Conservation (phyloP, 2,329 filamentous ascomycete genomes). For the Arthroderma uncinatum region DNA sequence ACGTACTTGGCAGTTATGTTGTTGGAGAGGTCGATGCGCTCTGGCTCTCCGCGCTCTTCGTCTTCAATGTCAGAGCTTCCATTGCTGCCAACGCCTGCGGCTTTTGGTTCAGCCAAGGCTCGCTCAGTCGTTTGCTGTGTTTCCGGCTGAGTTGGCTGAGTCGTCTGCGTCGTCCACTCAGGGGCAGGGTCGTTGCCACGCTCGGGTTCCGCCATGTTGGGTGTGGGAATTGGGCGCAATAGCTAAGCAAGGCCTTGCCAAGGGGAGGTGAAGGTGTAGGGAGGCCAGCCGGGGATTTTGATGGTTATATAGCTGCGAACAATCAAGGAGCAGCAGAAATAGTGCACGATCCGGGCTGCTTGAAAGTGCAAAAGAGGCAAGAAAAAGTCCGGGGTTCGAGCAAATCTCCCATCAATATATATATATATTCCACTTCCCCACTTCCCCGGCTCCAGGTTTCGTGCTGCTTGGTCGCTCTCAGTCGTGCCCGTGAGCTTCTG, state of each 20-base stretch:
- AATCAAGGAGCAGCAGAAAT: not conserved
- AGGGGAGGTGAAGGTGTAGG: not conserved
- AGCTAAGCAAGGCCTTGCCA: not conserved
- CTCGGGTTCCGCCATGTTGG: not conserved
- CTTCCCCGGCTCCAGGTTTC: conserved; percentile 1
- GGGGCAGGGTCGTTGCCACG: not conserved
- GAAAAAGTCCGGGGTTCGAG: not conserved
- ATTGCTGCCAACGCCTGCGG: not conserved
- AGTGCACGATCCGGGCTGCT: not conserved
- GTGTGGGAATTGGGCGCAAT: not conserved
- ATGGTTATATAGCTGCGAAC: not conserved
- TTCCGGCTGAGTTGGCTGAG: not conserved
- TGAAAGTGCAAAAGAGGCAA: not conserved
- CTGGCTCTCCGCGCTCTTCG: conserved; percentile 18
- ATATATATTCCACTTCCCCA: not conserved
- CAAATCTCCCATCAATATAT: not conserved
- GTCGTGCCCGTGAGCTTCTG: not conserved
- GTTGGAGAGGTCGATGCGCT: conserved; percentile 21
- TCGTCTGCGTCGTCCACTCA: not conserved
- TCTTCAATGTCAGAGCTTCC: conserved; percentile 2
- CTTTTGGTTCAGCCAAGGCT: not conserved
- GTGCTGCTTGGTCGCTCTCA: not conserved
- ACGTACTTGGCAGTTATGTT: conserved; percentile 23
- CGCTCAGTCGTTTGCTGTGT: not conserved
- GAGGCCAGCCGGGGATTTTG: not conserved